phyloP scores from a whole-genome alignment of 495 filamentous ascomycete species.

The Neurospora sublineolata region DNA sequence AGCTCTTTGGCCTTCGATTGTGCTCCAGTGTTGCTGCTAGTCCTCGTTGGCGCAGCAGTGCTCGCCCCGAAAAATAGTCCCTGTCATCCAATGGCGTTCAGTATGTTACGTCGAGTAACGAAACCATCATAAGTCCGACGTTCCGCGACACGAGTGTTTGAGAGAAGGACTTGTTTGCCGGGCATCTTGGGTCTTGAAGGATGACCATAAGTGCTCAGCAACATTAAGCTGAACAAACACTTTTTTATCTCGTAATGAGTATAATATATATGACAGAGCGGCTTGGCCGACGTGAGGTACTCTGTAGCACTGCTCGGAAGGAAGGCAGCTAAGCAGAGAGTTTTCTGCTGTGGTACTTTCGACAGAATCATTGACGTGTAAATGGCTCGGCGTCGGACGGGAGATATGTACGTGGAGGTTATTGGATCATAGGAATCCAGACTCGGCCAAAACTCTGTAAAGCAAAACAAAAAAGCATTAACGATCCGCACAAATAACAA shows the following conservation, averaged over 20 bases:
- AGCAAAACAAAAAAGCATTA: slow-evolving; percentile 2
- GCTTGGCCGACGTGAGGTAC: neutral
- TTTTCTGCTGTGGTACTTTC: neutral
- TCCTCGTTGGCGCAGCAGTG: neutral
- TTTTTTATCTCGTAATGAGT: neutral
- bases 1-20: neutral
- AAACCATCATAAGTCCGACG: neutral
- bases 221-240: neutral
- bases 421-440: slow-evolving; percentile 32
- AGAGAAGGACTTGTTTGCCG: neutral
- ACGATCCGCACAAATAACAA: neutral
- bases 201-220: neutral
- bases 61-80: neutral
- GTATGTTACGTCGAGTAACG: neutral
- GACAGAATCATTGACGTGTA: neutral
- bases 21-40: neutral
- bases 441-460: slow-evolving; percentile 35
- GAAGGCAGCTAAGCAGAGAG: neutral
- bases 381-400: neutral
- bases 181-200: neutral
- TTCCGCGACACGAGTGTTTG: neutral
- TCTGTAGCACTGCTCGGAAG: neutral
- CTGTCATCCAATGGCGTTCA: neutral
- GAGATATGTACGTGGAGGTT: neutral
- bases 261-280: neutral